Evolutionary conservation across 352 stramenopile genomes (phyloP).

Genomic region (Phytopythium kandeliae): DNA sequence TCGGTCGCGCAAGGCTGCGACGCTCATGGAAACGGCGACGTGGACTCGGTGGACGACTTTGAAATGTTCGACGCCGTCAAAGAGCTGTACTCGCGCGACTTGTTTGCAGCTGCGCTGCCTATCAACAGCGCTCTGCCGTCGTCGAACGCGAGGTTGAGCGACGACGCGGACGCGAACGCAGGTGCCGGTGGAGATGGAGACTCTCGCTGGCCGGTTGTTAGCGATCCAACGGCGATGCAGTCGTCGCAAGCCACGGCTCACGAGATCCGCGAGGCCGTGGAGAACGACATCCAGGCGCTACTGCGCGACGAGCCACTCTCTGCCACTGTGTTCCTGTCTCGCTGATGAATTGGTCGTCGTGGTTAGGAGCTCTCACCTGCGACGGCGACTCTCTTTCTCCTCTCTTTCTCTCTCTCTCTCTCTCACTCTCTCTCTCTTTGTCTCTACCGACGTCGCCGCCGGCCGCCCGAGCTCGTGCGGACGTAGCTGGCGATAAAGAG

Average conservation of each 20-base stretch:
- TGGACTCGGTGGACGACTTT: conserved; percentile 20
- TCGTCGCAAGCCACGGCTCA: not conserved
- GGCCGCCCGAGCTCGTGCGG: too few relatives aligned
- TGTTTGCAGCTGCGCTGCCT: conserved; percentile 9
- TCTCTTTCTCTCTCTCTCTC: too few relatives aligned
- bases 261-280: conserved; percentile 25
- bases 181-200: too few relatives aligned
- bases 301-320: conserved; percentile 11
- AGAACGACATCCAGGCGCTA: conserved; percentile 29
- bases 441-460: too few relatives aligned
- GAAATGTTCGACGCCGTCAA: conserved; percentile 39
- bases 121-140: not conserved
- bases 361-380: too few relatives aligned
- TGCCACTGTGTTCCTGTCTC: not conserved
- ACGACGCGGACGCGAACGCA: not conserved
- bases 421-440: too few relatives aligned
- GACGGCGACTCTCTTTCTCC: too few relatives aligned
- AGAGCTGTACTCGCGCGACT: conserved; percentile 28
- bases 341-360: too few relatives aligned
- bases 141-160: not conserved
- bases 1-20: not conserved
- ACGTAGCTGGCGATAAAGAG: too few relatives aligned
- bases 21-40: conserved; percentile 1
- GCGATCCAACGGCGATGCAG: not conserved
- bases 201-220: not conserved